Percentiles rank a stretch among this genome's conserved stretches.
Evolutionary conservation across 371 early-diverging fungal species (phyloP).

Genomic region (Smittium culicis): DNA sequence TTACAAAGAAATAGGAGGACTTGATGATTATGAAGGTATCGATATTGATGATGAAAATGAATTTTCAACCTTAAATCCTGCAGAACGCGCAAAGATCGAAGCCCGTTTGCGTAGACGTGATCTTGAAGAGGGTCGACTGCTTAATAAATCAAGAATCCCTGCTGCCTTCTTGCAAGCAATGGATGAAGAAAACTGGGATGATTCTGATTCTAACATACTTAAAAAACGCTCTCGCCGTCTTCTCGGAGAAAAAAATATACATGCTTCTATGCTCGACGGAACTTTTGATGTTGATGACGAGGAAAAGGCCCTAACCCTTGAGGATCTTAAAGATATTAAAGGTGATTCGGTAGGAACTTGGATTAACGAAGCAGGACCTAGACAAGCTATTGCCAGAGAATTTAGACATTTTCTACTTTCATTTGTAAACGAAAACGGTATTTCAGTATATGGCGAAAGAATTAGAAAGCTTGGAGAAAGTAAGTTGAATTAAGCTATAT

Average conservation of each 20-base stretch:
- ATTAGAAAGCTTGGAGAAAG: constrained; percentile 81
- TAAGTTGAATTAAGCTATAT: constrained; percentile 14
- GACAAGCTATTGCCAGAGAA: constrained; percentile 69
- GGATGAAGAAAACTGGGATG: constrained; percentile 26
- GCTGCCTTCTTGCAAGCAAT: constrained; percentile 70
- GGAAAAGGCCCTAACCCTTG: constrained; percentile 35
- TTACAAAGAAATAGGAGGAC: constrained; percentile 49
- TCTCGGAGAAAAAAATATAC: constrained; percentile 20
- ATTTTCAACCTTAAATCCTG: constrained; percentile 54
- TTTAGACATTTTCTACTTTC: constrained; percentile 79
- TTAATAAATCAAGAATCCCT: constrained; percentile 49
- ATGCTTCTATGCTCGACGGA: constrained; percentile 20
- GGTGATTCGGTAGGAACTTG: constrained; percentile 57
- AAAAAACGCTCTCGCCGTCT: constrained; percentile 9
- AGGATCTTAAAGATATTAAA: constrained; percentile 42
- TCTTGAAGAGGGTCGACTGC: constrained; percentile 50
- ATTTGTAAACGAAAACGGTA: constrained; percentile 67
- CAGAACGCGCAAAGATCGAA: constrained; percentile 62
- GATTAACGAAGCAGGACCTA: constrained; percentile 42
- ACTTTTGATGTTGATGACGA: constrained; percentile 28
- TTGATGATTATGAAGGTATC: constrained; percentile 65
- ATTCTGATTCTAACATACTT: not conserved
- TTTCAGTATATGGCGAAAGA: constrained; percentile 81
- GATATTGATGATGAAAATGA: constrained; percentile 55
- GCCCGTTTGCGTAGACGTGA: constrained; percentile 67